Conservation (phyloP, 169 alveolate species). For the Cryptosporidium ryanae region DNA sequence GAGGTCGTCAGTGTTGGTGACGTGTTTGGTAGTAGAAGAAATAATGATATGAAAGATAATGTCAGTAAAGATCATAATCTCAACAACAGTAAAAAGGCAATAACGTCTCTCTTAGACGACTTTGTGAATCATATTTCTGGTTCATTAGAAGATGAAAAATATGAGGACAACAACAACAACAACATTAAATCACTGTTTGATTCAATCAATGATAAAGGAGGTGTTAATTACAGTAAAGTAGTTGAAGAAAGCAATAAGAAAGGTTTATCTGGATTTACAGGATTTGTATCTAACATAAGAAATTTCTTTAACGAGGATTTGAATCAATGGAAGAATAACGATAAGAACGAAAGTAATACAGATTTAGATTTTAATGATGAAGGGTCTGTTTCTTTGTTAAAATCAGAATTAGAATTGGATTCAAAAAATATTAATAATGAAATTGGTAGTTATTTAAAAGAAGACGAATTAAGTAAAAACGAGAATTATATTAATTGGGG, state of each 20-base stretch:
- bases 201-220: conserved; percentile 6
- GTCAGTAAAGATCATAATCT: not conserved
- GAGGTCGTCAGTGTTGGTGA: no score
- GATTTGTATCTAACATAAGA: conserved; percentile 73
- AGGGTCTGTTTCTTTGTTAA: no score
- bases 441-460: not conserved
- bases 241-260: conserved; percentile 17
- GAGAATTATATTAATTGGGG: conserved; percentile 2
- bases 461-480: not conserved
- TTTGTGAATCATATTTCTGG: conserved; percentile 59
- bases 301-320: conserved; percentile 74
- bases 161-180: conserved; percentile 46
- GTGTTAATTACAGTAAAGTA: not conserved
- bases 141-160: conserved; percentile 67
- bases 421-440: conserved; percentile 2
- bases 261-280: conserved; percentile 69
- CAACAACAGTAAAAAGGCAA: not conserved
- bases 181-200: conserved; percentile 60
- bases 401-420: not conserved
- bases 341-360: not conserved
- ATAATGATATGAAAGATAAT: not conserved
- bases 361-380: not conserved
- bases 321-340: conserved; percentile 19
- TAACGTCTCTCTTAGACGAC: conserved; percentile 32
- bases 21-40: not conserved